A percentile compares a stretch with the other conserved stretches of the same genome.
Conservation (phyloP, 2,329 filamentous ascomycete genomes). For the Pezicula rhizophila region DNA sequence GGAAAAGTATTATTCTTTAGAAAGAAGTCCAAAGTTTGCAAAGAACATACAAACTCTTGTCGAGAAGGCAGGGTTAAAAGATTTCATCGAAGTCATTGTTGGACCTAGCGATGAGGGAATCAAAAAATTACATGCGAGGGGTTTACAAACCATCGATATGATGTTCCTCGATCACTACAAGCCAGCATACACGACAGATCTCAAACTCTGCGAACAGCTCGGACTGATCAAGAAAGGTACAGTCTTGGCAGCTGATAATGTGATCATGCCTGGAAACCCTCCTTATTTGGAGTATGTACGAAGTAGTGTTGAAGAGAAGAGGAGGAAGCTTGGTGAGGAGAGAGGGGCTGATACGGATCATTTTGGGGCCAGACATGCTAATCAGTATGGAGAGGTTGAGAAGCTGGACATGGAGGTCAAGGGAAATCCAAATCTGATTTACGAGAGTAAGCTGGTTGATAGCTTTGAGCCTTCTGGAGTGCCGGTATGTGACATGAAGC, state of each 20-base stretch:
- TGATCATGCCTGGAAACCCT: constrained; percentile 66
- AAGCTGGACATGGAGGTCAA: constrained; percentile 25
- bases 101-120: constrained; percentile 64
- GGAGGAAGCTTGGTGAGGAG: constrained; percentile 39
- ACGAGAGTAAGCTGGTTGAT: constrained; percentile 56
- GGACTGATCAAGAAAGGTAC: constrained; percentile 56
- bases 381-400: constrained; percentile 32
- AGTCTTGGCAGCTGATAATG: constrained; percentile 63
- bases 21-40: constrained; percentile 68
- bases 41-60: constrained; percentile 64
- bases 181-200: constrained; percentile 65
- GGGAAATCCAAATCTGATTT: constrained; percentile 60
- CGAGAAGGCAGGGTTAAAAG: constrained; percentile 65
- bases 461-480: constrained; percentile 65
- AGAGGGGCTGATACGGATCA: constrained; percentile 35
- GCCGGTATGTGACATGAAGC: constrained; percentile 30
- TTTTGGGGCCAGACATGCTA: constrained; percentile 14
- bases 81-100: constrained; percentile 64
- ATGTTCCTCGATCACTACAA: constrained; percentile 76
- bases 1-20: constrained; percentile 63
- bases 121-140: constrained; percentile 45
- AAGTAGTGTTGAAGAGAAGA: constrained; percentile 57
- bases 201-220: constrained; percentile 72
- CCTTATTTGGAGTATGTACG: constrained; percentile 66
- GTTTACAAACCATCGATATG: constrained; percentile 19